Conservation (phyloP, 108 stramenopile genomes). For the Discostella pseudostelligera region DNA sequence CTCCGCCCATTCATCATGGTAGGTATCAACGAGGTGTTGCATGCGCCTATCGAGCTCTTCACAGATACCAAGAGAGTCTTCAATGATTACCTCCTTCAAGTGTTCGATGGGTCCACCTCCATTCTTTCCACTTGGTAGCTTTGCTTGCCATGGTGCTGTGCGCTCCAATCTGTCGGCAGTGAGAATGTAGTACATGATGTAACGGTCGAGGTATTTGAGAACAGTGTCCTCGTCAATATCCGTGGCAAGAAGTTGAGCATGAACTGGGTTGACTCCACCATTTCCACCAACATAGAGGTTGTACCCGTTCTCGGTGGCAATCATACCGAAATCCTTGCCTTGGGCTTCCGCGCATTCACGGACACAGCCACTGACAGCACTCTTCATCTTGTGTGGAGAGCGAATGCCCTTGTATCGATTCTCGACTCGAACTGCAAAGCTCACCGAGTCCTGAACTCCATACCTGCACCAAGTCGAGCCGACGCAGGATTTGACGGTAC, state of each 20-base stretch:
- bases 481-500: conserved; percentile 94
- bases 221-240: conserved; percentile 90
- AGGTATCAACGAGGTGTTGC: conserved; percentile 88
- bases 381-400: conserved; percentile 93
- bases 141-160: conserved; percentile 87
- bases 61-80: conserved; percentile 90
- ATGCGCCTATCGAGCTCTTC: conserved; percentile 86
- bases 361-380: conserved; percentile 86
- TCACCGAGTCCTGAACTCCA: conserved; percentile 89
- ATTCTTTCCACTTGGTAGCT: conserved; percentile 78
- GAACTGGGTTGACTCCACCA: conserved; percentile 86
- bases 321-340: conserved; percentile 92
- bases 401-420: conserved; percentile 95
- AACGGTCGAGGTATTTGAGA: conserved; percentile 88
- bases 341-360: conserved; percentile 94
- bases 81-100: conserved; percentile 88
- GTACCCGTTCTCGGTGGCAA: conserved; percentile 93
- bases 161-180: conserved; percentile 90
- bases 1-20: conserved; percentile 94
- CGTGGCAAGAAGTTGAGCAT: conserved; percentile 86
- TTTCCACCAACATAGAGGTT: conserved; percentile 92
- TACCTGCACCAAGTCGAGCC: conserved; percentile 95
- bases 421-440: conserved; percentile 86
- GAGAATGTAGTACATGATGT: conserved; percentile 93
- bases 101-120: conserved; percentile 89